phyloP scores from a whole-genome alignment of 208 protist species.

The Trypanosoma lewisi region DNA sequence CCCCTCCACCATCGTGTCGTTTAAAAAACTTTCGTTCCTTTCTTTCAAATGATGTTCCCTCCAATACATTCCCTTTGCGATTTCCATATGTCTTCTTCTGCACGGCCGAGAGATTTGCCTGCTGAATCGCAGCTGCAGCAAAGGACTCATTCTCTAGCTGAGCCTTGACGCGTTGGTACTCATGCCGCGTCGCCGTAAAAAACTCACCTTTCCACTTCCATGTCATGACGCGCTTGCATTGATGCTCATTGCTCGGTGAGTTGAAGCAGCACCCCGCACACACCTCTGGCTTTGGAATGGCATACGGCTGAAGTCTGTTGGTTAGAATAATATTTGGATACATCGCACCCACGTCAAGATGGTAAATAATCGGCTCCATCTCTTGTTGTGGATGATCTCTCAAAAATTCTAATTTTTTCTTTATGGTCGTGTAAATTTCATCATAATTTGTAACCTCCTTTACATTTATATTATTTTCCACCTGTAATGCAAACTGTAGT shows the following conservation, averaged over 20 bases:
- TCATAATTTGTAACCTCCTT: constrained; percentile 95
- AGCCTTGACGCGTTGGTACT: constrained; percentile 94
- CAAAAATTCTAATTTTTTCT: constrained; percentile 75
- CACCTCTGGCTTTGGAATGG: constrained; percentile 93
- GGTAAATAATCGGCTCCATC: constrained; percentile 97
- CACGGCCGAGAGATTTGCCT: constrained; percentile 82
- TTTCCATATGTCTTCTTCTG: constrained; percentile 92
- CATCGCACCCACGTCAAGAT: constrained; percentile 99
- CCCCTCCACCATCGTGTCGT: constrained; percentile 27
- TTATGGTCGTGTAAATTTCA: constrained; percentile 73
- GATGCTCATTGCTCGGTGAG: constrained; percentile 91
- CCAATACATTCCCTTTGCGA: constrained; percentile 88
- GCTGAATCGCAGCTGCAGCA: constrained; percentile 68
- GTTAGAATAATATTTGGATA: constrained; percentile 99
- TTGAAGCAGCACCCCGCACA: constrained; percentile 98
- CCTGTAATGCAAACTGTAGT: constrained; percentile 90
- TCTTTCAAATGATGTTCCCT: constrained; percentile 84
- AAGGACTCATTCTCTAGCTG: constrained; percentile 97
- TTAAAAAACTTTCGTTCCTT: constrained; percentile 33
- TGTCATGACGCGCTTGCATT: constrained; percentile 96
- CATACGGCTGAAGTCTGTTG: constrained; percentile 98
- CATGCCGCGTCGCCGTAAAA: constrained; percentile 93
- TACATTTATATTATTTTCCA: constrained; percentile 81
- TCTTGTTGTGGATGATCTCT: constrained; percentile 83
- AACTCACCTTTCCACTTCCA: constrained; percentile 99